phyloP scores from a whole-genome alignment of 345 rosid genomes.

The Pelargonium nanum region DNA sequence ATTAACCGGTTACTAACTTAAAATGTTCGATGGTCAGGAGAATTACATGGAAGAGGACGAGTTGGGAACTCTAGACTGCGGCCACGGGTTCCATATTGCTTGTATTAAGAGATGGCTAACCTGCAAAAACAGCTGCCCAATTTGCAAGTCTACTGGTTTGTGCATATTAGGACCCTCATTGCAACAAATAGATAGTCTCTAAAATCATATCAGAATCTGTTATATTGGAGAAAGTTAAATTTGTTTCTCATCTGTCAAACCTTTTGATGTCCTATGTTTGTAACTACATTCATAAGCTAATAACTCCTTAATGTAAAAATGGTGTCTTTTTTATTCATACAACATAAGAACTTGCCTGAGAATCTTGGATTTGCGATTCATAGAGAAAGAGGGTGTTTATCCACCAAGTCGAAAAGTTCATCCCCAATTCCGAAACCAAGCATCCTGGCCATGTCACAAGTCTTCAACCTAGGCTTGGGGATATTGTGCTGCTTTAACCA shows the following conservation, averaged over 20 bases:
- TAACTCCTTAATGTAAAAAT: no score
- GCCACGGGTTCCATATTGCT: neutral
- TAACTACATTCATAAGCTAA: no score
- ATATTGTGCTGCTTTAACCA: conserved; percentile 57
- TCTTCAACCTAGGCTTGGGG: conserved; percentile 61
- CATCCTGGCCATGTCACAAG: conserved; percentile 83
- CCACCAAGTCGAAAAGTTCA: conserved; percentile 55
- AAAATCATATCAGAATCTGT: no score
- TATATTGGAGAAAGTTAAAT: no score
- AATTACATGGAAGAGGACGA: neutral
- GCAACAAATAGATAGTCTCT: neutral
- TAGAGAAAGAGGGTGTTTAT: conserved; percentile 17
- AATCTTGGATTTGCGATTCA: no score
- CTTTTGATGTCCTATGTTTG: no score
- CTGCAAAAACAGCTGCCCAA: conserved; percentile 1
- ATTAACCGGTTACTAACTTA: no score
- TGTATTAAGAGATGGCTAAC: neutral
- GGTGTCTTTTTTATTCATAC: no score
- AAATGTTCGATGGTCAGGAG: neutral
- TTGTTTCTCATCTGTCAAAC: no score
- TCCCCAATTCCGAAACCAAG: conserved; percentile 78
- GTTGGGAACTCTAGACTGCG: neutral
- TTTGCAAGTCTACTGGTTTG: conserved; percentile 2
- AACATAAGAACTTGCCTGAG: no score
- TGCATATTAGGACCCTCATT: neutral